These are phyloP conservation scores for Coprinellus micaceus DNA, from an alignment of 768 basidiomycete genomes.

Conservation along the genomic window DNA sequence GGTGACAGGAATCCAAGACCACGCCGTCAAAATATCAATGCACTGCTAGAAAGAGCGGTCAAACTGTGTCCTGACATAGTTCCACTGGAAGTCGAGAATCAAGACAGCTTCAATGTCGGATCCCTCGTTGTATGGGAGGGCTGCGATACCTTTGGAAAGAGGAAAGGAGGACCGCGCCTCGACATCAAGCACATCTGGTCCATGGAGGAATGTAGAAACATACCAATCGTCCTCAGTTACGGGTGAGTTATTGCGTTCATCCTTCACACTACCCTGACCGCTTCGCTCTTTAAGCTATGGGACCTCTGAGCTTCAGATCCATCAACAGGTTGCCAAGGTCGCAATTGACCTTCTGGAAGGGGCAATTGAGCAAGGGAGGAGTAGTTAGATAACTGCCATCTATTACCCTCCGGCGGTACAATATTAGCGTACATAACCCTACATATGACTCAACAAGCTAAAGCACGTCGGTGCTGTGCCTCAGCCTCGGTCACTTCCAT, in stretches of 20 bases:
- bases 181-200: neutral
- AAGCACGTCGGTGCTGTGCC: too few relatives aligned
- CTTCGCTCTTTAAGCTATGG: neutral
- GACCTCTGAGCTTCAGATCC: neutral
- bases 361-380: neutral
- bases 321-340: neutral
- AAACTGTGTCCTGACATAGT: too few relatives aligned
- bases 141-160: neutral
- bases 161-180: neutral
- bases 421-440: too few relatives aligned
- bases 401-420: too few relatives aligned
- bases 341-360: neutral
- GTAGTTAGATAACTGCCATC: neutral
- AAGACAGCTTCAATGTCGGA: neutral
- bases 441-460: too few relatives aligned
- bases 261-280: neutral
- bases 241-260: neutral
- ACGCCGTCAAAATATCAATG: too few relatives aligned
- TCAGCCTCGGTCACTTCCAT: constrained; percentile 70
- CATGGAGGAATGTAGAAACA: neutral
- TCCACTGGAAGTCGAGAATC: too few relatives aligned
- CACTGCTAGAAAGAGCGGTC: too few relatives aligned
- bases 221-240: neutral
- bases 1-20: too few relatives aligned
- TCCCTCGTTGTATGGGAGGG: neutral